Evolutionary conservation across 2,329 filamentous ascomycete genomes (phyloP).

Genomic region (Nemania sp.): DNA sequence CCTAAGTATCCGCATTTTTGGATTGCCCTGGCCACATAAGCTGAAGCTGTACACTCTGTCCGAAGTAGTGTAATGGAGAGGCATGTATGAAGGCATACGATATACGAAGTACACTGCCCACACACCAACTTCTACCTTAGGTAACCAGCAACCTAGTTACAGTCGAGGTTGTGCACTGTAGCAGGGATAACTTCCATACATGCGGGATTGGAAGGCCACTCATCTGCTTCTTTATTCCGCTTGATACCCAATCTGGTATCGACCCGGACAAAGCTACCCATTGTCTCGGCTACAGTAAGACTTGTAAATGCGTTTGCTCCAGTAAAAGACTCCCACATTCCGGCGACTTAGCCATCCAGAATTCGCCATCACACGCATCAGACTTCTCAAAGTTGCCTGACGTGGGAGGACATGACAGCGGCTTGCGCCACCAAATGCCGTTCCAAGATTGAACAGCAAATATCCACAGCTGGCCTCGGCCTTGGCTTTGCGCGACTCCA

Average conservation of each 20-base stretch:
- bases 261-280: neutral
- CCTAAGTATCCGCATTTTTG: no score
- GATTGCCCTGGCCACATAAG: no score
- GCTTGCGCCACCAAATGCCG: neutral
- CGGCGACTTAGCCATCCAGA: neutral
- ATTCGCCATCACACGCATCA: neutral
- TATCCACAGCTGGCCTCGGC: slow-evolving; percentile 5
- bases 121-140: no score
- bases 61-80: no score
- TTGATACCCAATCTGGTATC: slow-evolving; percentile 1
- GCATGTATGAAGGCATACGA: neutral
- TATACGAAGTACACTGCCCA: no score
- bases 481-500: slow-evolving; percentile 13
- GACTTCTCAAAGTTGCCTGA: slow-evolving; percentile 6
- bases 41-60: no score
- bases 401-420: neutral
- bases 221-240: neutral
- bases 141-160: neutral
- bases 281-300: neutral
- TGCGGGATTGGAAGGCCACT: neutral
- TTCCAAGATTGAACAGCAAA: neutral
- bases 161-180: neutral
- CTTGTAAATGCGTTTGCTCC: neutral
- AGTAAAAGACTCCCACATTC: neutral
- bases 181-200: neutral